Evolutionary conservation across 805 yeast genomes (phyloP).

Genomic region (Candida sakaeoensis): DNA sequence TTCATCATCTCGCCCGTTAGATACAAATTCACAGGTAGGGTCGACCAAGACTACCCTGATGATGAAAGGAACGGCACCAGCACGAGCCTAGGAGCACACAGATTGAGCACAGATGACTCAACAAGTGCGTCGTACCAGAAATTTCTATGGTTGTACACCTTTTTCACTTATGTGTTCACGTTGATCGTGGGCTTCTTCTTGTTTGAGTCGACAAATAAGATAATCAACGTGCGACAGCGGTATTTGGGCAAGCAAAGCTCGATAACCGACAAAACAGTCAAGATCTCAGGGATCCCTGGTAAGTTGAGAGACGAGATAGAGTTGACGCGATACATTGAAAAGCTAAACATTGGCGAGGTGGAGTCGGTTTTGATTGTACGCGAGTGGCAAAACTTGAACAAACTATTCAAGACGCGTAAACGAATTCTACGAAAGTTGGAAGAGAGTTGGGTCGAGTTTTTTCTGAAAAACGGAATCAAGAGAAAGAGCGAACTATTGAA

Average conservation of each 20-base stretch:
- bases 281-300: conserved; percentile 85
- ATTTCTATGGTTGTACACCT: conserved; percentile 81
- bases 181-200: conserved; percentile 56
- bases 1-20: conserved; percentile 80
- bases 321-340: conserved; percentile 70
- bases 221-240: conserved; percentile 73
- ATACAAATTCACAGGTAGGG: conserved; percentile 72
- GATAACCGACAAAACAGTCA: conserved; percentile 85
- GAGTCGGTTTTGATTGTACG: conserved; percentile 74
- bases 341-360: conserved; percentile 76
- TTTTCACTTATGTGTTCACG: conserved; percentile 85
- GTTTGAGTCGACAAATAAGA: conserved; percentile 65
- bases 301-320: conserved; percentile 69
- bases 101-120: conserved; percentile 13
- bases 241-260: conserved; percentile 85
- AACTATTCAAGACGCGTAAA: conserved; percentile 57
- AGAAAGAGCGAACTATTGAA: conserved; percentile 26
- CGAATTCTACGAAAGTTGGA: conserved; percentile 57
- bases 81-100: too few species aligned
- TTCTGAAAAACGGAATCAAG: conserved; percentile 35
- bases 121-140: conserved; percentile 40
- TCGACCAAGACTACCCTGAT: conserved; percentile 20
- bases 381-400: conserved; percentile 78
- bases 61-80: conserved; percentile 8
- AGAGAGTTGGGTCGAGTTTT: conserved; percentile 65